phyloP scores from a whole-genome alignment of 805 yeast species.

The Clavispora carvajalis region DNA sequence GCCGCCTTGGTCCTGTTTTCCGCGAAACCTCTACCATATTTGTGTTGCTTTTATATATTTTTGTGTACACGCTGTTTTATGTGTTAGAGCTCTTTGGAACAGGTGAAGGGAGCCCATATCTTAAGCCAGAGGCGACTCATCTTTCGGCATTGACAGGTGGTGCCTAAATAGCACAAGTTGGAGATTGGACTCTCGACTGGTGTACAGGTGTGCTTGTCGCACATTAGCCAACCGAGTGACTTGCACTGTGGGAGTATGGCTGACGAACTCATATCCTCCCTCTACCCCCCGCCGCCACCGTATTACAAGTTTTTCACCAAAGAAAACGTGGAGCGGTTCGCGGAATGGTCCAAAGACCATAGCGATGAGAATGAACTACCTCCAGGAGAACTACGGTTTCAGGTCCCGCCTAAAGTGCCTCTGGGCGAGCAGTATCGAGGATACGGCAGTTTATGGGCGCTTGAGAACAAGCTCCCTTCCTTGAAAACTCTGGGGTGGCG shows the following conservation, averaged over 20 bases:
- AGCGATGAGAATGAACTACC: slow-evolving; percentile 7
- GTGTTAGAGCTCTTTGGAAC: too few species aligned
- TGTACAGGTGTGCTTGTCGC: neutral
- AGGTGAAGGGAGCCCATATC: too few species aligned
- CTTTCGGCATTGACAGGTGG: too few species aligned
- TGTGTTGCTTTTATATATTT: too few species aligned
- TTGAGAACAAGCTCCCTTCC: slow-evolving; percentile 70
- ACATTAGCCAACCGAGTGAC: too few species aligned
- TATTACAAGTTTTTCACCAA: slow-evolving; percentile 67
- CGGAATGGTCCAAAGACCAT: slow-evolving; percentile 16
- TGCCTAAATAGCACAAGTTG: too few species aligned
- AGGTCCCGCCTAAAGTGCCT: slow-evolving; percentile 64
- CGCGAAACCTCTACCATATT: too few species aligned
- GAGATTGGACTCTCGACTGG: too few species aligned
- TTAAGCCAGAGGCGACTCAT: too few species aligned
- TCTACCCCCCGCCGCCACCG: slow-evolving; percentile 95
- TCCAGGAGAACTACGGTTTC: slow-evolving; percentile 48
- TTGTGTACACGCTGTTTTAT: too few species aligned
- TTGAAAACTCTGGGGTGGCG: slow-evolving; percentile 71
- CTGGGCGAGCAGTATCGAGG: slow-evolving; percentile 66
- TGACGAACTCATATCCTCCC: slow-evolving; percentile 49
- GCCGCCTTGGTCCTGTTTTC: too few species aligned
- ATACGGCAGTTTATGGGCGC: slow-evolving; percentile 88
- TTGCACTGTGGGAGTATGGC: too few species aligned
- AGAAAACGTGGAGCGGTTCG: slow-evolving; percentile 51